Conservation (phyloP, 768 basidiomycete genomes). For the Leccinum aurantiacum region DNA sequence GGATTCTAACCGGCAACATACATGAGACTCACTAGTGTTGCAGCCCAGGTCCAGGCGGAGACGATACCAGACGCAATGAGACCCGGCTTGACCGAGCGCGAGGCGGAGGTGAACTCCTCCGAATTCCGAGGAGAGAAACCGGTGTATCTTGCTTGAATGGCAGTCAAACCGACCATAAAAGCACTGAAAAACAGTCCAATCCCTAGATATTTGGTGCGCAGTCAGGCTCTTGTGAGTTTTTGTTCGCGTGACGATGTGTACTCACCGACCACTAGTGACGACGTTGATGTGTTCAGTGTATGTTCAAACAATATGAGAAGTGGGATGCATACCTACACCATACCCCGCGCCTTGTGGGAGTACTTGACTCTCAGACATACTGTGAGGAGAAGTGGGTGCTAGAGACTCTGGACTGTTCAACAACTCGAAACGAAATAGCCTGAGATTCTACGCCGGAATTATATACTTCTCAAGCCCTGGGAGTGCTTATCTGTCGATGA, state of each 20-base stretch:
- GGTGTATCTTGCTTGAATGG: slow-evolving; percentile 83
- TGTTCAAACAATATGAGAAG: not conserved
- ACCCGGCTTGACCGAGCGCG: slow-evolving; percentile 84
- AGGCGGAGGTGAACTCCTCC: slow-evolving; percentile 83
- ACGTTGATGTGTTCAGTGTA: slow-evolving; percentile 1
- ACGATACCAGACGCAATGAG: slow-evolving; percentile 93
- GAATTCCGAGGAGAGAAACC: slow-evolving; percentile 74
- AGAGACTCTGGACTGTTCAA: not conserved
- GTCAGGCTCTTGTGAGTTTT: not conserved
- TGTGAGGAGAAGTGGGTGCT: not conserved
- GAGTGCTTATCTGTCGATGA: slow-evolving; percentile 19
- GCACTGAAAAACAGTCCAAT: slow-evolving; percentile 87
- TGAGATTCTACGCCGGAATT: not conserved
- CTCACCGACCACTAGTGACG: slow-evolving; percentile 50
- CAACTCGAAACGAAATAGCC: not conserved
- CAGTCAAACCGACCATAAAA: slow-evolving; percentile 77
- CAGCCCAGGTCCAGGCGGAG: slow-evolving; percentile 91
- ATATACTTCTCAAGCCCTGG: slow-evolving; percentile 4
- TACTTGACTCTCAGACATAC: slow-evolving; percentile 36
- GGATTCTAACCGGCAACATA: not conserved
- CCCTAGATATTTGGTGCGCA: slow-evolving; percentile 41
- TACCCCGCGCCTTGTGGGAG: slow-evolving; percentile 85
- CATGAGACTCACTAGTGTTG: slow-evolving; percentile 53
- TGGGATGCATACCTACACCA: slow-evolving; percentile 61
- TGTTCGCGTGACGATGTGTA: not conserved